Evolutionary conservation across 352 stramenopile species (phyloP).

Genomic region (Phytopythium vexans): DNA sequence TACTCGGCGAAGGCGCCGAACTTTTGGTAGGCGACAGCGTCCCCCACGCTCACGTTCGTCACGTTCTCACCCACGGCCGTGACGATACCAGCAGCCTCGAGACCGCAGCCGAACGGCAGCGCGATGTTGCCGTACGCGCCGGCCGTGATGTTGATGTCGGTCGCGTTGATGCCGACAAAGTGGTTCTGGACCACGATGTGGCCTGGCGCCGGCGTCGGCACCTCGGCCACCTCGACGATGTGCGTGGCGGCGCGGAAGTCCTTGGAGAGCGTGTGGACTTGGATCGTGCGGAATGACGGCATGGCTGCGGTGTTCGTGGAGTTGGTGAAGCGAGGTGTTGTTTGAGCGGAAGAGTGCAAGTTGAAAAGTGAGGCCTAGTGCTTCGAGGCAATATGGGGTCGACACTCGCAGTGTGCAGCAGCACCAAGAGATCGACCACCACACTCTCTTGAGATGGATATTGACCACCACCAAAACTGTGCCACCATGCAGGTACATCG

Average conservation of each 20-base stretch:
- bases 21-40: conserved; percentile 37
- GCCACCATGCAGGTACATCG: no score
- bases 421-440: no score
- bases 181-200: conserved; percentile 31
- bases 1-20: conserved; percentile 34
- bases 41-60: conserved; percentile 36
- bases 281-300: conserved; percentile 18
- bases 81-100: conserved; percentile 41
- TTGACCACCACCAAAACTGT: no score
- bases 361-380: no score
- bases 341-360: no score
- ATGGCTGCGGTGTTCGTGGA: no score
- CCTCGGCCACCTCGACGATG: conserved; percentile 20
- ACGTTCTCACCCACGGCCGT: conserved; percentile 29
- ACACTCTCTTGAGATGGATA: no score
- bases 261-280: conserved; percentile 40
- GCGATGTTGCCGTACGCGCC: conserved; percentile 25
- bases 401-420: no score
- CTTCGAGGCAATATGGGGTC: no score
- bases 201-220: conserved; percentile 16
- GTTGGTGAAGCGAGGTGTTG: no score
- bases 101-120: conserved; percentile 46
- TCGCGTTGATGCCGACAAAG: conserved; percentile 47
- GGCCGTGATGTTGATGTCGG: conserved; percentile 44
- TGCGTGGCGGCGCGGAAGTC: conserved; percentile 32